Conservation (phyloP, 345 rosid species). For the Balakata baccata region DNA sequence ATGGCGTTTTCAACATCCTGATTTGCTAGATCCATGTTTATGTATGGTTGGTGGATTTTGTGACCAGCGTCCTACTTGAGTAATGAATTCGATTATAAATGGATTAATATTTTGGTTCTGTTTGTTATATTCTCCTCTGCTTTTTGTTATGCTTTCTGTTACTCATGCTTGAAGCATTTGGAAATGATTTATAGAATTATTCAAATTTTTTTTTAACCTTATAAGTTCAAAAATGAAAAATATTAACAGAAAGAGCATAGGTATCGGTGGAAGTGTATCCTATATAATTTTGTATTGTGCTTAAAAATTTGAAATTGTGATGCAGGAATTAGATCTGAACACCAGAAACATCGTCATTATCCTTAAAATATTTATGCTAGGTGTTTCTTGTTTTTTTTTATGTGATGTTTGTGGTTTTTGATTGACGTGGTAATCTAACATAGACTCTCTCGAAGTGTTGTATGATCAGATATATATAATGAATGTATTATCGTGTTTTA, state of each 20-base stretch:
- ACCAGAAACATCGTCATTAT: neutral
- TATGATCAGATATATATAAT: constrained; percentile 15
- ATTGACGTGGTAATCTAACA: neutral
- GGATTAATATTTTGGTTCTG: neutral
- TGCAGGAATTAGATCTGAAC: neutral
- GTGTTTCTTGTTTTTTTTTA: neutral
- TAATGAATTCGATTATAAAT: neutral
- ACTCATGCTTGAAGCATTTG: too few species aligned
- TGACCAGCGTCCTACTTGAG: too few species aligned
- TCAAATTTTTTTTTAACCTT: neutral
- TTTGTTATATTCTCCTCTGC: neutral
- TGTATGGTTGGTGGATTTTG: neutral
- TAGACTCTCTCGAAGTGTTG: neutral
- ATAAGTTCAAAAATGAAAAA: neutral
- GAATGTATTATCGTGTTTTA: neutral
- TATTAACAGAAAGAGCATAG: neutral
- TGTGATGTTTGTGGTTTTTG: neutral
- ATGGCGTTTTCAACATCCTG: neutral
- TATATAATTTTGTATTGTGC: neutral
- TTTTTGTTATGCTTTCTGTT: neutral
- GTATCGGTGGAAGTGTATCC: neutral
- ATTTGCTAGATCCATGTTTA: neutral
- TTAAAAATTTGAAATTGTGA: neutral
- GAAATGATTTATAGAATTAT: neutral
- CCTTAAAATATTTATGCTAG: neutral